phyloP scores from a whole-genome alignment of 495 filamentous ascomycete genomes.

The Glarea lozoyensis region DNA sequence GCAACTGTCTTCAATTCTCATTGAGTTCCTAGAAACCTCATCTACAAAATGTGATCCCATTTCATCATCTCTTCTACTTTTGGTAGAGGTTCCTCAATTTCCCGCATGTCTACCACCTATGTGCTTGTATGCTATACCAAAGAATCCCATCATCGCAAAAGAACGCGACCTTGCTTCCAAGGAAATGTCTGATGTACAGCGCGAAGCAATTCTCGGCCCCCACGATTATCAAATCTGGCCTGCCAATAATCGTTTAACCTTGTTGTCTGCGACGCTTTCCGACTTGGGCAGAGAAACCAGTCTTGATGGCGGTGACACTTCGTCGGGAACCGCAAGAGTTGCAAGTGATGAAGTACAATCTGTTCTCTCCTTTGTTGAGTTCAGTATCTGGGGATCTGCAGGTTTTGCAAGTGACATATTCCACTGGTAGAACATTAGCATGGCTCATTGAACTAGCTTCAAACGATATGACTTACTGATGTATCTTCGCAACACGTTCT shows the following conservation, averaged over 20 bases:
- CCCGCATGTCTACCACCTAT: constrained; percentile 5
- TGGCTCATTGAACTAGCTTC: background rate
- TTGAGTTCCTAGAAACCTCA: no score
- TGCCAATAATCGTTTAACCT: constrained; percentile 26
- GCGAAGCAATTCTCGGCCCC: background rate
- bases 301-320: constrained; percentile 96
- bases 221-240: background rate
- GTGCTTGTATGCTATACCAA: constrained; percentile 4
- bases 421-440: constrained; percentile 44
- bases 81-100: constrained; percentile 3
- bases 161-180: background rate
- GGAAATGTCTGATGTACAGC: background rate
- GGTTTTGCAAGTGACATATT: constrained; percentile 98
- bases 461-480: constrained; percentile 56
- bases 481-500: constrained; percentile 88
- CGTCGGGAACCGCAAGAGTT: constrained; percentile 86
- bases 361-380: constrained; percentile 96
- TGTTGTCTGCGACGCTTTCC: constrained; percentile 80
- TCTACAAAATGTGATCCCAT: no score
- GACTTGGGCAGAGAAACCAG: constrained; percentile 96
- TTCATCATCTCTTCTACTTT: no score
- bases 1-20: no score
- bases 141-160: constrained; percentile 1
- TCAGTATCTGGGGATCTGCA: constrained; percentile 92
- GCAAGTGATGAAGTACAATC: constrained; percentile 77